Evolutionary conservation across 257 asterid genomes (phyloP), one percentile per base, ranked within the genome.

Genomic region (Nicotiana otophora): DNA sequence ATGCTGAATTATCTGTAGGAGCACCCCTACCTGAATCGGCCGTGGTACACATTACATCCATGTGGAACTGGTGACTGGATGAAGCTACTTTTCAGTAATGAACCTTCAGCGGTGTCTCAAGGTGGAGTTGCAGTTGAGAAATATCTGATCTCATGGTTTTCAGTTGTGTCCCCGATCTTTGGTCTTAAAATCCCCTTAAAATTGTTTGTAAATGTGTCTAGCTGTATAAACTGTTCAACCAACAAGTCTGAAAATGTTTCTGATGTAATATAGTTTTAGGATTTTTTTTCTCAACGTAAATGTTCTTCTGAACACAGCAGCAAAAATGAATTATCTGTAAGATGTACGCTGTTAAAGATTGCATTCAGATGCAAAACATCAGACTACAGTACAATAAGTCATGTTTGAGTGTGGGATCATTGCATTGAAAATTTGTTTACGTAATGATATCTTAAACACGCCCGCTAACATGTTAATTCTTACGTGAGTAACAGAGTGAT

Each of bases 31-130:
- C 84, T 93, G 91, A 90, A 91, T 33, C 90, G 95, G 28, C 97
- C 99, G 26, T 93, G 98, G 97, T 90, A 84, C 81, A 92, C 88
- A 14, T 87, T 95, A 85, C 97, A 96, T 87, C 98, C 99, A 46
- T 96, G 98, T 82, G 98, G 96, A 65, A 94, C 97, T 1, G 87
- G 95, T 61, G 99, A 92, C 64, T 92, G 97, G 97, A 94, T 94
- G 98, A 92, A 88, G 95, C 90, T 93, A 58, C 93, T 93, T 68
- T 84, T 84, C 77, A 83, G 77, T 51, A 81, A 84, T 77, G 93
- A 91, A 64, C 77, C 76, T 36, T 88, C 81, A 48, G 74, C 46
- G 58, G 72, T 55, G 74, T 81, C 69, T 82, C 85, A 81, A 64
- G 81, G 65, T 53, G 82, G 85, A 51, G 84, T 48, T 75, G 86